phyloP scores from a whole-genome alignment of 768 basidiomycete genomes.

The Mycena floridula region DNA sequence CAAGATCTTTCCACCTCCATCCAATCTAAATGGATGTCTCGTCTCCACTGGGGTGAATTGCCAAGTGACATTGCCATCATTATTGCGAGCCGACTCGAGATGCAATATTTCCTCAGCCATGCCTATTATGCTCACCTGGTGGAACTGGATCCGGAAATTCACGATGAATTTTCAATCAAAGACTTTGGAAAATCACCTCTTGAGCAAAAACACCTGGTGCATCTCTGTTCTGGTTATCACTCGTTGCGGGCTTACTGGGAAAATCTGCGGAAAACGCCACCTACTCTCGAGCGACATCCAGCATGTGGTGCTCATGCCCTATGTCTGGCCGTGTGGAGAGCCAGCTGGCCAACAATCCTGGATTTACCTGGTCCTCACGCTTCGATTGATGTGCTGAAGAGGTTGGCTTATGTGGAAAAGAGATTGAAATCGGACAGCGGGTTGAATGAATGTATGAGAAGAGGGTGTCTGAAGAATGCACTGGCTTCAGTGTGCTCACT shows the following conservation, averaged over 20 bases:
- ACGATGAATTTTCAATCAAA: neutral
- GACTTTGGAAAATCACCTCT: neutral
- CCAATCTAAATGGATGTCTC: neutral
- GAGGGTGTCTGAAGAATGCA: neutral
- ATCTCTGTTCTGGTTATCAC: neutral
- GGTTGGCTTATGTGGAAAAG: neutral
- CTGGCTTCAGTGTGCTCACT: neutral
- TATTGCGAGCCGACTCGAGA: neutral
- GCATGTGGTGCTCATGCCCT: neutral
- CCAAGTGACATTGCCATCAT: neutral
- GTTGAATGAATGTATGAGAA: neutral
- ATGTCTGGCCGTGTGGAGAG: neutral
- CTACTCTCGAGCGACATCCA: neutral
- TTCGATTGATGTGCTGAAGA: neutral
- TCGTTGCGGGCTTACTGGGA: neutral
- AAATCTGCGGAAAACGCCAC: neutral
- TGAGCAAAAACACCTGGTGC: neutral
- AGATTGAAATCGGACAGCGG: neutral
- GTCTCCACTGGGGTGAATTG: neutral
- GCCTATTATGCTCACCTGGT: neutral
- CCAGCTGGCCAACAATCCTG: neutral
- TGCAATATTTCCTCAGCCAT: neutral
- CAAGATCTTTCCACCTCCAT: neutral
- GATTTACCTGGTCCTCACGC: neutral
- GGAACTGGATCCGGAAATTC: neutral